Conservation (phyloP, 2,329 filamentous ascomycete species). For the Teratosphaeria viscida region DNA sequence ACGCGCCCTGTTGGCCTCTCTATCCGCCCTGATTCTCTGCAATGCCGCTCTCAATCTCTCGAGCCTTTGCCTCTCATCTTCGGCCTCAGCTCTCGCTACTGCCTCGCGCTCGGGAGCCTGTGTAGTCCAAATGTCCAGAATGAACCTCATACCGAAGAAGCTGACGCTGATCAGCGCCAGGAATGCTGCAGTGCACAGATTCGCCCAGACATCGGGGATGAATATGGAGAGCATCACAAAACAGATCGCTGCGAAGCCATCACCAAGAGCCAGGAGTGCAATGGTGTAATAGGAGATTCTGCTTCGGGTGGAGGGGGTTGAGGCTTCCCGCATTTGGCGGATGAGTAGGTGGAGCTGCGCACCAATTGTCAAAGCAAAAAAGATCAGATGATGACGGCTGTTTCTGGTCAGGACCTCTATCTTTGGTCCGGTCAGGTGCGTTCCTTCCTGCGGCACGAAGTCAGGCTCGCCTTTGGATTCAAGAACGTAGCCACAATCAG, state of each 20-base stretch:
- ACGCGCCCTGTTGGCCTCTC: neutral
- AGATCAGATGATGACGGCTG: constrained; percentile 42
- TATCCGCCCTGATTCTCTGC: constrained; percentile 13
- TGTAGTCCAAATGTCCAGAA: constrained; percentile 57
- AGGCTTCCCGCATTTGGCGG: constrained; percentile 53
- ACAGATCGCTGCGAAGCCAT: constrained; percentile 46
- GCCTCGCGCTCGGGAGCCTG: constrained; percentile 42
- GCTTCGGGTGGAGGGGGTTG: constrained; percentile 53
- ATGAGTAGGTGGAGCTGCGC: constrained; percentile 48
- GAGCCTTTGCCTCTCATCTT: constrained; percentile 19
- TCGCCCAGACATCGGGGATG: constrained; percentile 44
- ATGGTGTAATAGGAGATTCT: constrained; percentile 55
- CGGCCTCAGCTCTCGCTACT: constrained; percentile 34
- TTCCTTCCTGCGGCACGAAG: constrained; percentile 38
- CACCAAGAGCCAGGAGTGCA: constrained; percentile 50
- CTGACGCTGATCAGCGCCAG: constrained; percentile 50
- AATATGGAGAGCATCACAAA: constrained; percentile 47
- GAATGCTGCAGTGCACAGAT: constrained; percentile 47
- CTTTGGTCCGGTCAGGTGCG: constrained; percentile 48
- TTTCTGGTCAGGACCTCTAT: constrained; percentile 39
- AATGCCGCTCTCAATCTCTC: constrained; percentile 13
- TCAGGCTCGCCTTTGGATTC: constrained; percentile 51
- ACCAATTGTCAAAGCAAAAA: constrained; percentile 40
- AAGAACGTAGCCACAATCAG: constrained; percentile 56
- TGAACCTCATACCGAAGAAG: constrained; percentile 54